A percentile compares a stretch with the other conserved stretches of the same genome.
Evolutionary conservation across 2,329 filamentous ascomycete species (phyloP).

Genomic region (Cladophialophora yegresii): DNA sequence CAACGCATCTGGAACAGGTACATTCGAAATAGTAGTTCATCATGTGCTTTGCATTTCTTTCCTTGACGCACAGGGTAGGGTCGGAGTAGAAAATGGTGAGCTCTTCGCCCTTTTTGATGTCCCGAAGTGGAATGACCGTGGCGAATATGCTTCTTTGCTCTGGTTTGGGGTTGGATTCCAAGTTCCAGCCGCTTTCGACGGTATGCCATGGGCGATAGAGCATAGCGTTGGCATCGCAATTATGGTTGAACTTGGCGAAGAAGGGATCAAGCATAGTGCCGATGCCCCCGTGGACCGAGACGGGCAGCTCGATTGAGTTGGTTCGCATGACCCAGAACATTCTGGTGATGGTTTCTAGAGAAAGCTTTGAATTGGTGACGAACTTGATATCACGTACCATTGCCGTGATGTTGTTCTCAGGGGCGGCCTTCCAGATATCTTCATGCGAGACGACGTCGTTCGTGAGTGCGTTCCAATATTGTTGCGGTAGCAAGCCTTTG

Average conservation of each 20-base stretch:
- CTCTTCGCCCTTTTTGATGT: conserved; percentile 58
- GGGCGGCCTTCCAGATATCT: conserved; percentile 50
- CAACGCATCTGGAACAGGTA: conserved; percentile 44
- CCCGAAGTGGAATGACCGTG: conserved; percentile 41
- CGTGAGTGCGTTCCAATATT: conserved; percentile 42
- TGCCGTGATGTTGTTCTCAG: conserved; percentile 52
- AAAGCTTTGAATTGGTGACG: conserved; percentile 52
- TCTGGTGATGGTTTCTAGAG: conserved; percentile 45
- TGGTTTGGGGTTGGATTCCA: conserved; percentile 36
- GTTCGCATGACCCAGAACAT: conserved; percentile 49
- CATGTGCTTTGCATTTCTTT: conserved; percentile 55
- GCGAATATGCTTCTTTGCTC: conserved; percentile 13
- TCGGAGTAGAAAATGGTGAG: conserved; percentile 65
- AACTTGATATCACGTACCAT: conserved; percentile 57
- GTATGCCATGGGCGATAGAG: conserved; percentile 40
- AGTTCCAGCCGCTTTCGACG: conserved; percentile 27
- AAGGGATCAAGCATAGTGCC: conserved; percentile 61
- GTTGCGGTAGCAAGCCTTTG: conserved; percentile 40
- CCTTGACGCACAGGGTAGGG: conserved; percentile 51
- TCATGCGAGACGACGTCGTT: conserved; percentile 46
- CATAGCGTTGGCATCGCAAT: conserved; percentile 61
- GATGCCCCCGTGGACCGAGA: conserved; percentile 58
- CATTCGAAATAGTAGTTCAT: conserved; percentile 62
- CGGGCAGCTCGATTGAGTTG: conserved; percentile 61
- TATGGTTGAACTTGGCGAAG: conserved; percentile 62